These are phyloP conservation scores for Cicer chorassanicum DNA, from an alignment of 306 rosid genomes.

Conservation along the genomic window DNA sequence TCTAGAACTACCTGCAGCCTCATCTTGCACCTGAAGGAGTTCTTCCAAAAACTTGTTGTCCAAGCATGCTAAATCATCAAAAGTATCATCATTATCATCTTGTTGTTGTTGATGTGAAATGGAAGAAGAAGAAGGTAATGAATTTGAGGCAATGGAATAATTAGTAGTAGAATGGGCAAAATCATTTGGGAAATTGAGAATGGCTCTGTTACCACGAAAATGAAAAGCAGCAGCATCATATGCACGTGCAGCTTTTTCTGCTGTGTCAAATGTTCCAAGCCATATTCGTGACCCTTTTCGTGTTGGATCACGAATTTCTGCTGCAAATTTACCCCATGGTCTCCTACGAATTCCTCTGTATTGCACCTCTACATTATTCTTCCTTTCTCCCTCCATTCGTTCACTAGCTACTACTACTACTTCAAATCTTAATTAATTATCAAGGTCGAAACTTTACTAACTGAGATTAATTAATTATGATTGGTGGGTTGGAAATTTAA, in stretches of 20 bases:
- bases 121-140: slow-evolving; percentile 1
- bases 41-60: too few relatives aligned
- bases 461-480: background rate
- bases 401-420: background rate
- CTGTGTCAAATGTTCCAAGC: slow-evolving; percentile 85
- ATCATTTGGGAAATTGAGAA: slow-evolving; percentile 87
- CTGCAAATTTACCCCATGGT: slow-evolving; percentile 93
- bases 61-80: too few relatives aligned
- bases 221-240: slow-evolving; percentile 84
- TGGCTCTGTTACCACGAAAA: slow-evolving; percentile 76
- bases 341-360: slow-evolving; percentile 79
- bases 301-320: slow-evolving; percentile 88
- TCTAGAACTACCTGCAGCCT: too few relatives aligned
- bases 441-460: background rate
- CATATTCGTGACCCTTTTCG: slow-evolving; percentile 80
- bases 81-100: too few relatives aligned
- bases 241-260: slow-evolving; percentile 85
- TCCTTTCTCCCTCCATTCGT: slow-evolving; percentile 56
- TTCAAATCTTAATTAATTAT: too few relatives aligned
- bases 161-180: slow-evolving; percentile 17
- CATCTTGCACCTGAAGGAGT: too few relatives aligned
- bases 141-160: background rate
- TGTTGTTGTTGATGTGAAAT: too few relatives aligned
- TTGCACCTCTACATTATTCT: slow-evolving; percentile 26
- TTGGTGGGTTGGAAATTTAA: background rate